phyloP scores from a whole-genome alignment of 805 yeast species.

The Lipomyces lipofer region DNA sequence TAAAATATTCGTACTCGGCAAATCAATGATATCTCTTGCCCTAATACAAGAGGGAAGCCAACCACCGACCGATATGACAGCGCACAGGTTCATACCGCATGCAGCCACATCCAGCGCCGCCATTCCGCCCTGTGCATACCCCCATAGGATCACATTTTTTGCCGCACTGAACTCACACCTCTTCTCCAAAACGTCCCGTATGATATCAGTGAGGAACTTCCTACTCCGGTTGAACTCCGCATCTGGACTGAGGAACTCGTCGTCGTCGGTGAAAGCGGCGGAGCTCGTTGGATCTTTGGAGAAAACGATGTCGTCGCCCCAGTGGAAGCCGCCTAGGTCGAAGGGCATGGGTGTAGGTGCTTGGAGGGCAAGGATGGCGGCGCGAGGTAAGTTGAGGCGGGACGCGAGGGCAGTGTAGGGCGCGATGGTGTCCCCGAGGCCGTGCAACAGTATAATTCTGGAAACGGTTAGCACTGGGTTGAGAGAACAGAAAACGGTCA shows the following conservation, averaged over 20 bases:
- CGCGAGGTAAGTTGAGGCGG: constrained; percentile 18
- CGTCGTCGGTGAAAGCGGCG: constrained; percentile 10
- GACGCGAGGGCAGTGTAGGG: constrained; percentile 24
- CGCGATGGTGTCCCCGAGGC: constrained; percentile 26
- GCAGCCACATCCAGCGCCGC: constrained; percentile 28
- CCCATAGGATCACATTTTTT: constrained; percentile 26
- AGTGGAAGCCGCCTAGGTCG: constrained; percentile 30
- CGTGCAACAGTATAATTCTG: constrained; percentile 28
- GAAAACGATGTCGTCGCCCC: constrained; percentile 32
- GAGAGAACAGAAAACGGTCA: neutral
- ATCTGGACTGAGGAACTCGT: constrained; percentile 28
- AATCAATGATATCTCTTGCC: constrained; percentile 23
- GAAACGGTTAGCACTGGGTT: neutral
- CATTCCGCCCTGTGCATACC: constrained; percentile 33
- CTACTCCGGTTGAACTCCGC: constrained; percentile 19
- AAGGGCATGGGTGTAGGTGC: constrained; percentile 32
- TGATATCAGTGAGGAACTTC: constrained; percentile 3
- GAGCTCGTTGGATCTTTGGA: constrained; percentile 10
- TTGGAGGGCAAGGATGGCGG: constrained; percentile 26
- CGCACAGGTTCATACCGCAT: constrained; percentile 12
- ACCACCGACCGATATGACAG: constrained; percentile 30
- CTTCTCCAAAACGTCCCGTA: constrained; percentile 12
- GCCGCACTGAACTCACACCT: constrained; percentile 27
- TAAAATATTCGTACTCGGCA: constrained; percentile 23
- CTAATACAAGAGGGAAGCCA: constrained; percentile 24